Conservation (phyloP, 163 green algal genomes). For the Trebouxia gelatinosa region DNA sequence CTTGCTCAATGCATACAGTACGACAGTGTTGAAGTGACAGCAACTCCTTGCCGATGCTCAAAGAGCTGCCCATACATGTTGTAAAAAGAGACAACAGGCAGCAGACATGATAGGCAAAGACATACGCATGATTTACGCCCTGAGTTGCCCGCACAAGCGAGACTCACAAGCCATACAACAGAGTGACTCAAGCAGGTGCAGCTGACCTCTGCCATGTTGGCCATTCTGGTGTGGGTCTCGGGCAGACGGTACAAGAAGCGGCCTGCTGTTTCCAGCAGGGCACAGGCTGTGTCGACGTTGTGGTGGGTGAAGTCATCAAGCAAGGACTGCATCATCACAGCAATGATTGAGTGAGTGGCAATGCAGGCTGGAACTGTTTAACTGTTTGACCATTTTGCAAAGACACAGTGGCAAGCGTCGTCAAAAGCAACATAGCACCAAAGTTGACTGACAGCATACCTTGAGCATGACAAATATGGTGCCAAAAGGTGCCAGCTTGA, state of each 20-base stretch:
- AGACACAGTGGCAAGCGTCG: background rate
- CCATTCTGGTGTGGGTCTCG: slow-evolving; percentile 73
- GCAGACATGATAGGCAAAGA: too few relatives aligned
- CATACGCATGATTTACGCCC: too few relatives aligned
- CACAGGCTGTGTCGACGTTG: slow-evolving; percentile 84
- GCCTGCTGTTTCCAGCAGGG: slow-evolving; percentile 84
- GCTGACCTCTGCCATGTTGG: slow-evolving; percentile 74
- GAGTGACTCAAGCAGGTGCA: background rate
- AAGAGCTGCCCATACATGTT: too few relatives aligned
- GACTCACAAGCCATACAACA: too few relatives aligned
- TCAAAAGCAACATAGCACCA: background rate
- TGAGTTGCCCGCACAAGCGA: too few relatives aligned
- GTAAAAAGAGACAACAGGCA: too few relatives aligned
- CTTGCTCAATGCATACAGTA: too few relatives aligned
- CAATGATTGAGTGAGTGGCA: background rate
- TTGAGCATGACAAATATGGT: slow-evolving; percentile 64
- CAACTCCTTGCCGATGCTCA: too few relatives aligned
- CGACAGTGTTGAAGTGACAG: too few relatives aligned
- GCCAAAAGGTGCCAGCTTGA: slow-evolving; percentile 67
- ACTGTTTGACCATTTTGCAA: background rate
- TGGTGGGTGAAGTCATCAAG: slow-evolving; percentile 84
- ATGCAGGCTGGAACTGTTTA: background rate
- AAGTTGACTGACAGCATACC: slow-evolving; percentile 27
- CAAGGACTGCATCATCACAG: slow-evolving; percentile 42
- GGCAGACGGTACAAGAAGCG: slow-evolving; percentile 76